A percentile compares a stretch with the other conserved stretches of the same genome.
Evolutionary conservation across 2,329 filamentous ascomycete genomes (phyloP).

Genomic region (Epichloe sylvatica): DNA sequence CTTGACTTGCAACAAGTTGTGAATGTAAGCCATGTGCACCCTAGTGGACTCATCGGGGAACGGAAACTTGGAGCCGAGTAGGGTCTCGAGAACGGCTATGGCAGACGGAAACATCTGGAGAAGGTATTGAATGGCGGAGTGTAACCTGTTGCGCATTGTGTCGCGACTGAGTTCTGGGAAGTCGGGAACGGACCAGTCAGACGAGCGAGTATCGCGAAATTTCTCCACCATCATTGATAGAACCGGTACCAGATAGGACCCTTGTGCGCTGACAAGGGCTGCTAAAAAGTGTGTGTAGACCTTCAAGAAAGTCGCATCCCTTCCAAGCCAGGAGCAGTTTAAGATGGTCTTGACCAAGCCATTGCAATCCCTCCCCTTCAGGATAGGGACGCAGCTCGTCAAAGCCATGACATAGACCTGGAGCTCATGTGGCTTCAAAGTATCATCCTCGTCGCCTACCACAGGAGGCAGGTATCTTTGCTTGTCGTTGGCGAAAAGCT

Average conservation of each 20-base stretch:
- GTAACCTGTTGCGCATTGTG: conserved; percentile 58
- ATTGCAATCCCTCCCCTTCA: conserved; percentile 44
- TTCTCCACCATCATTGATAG: conserved; percentile 70
- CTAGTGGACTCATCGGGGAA: conserved; percentile 62
- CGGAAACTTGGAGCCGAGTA: conserved; percentile 58
- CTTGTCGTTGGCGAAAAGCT: conserved; percentile 39
- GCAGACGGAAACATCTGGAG: conserved; percentile 71
- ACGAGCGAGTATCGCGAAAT: conserved; percentile 43
- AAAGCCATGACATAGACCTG: conserved; percentile 50
- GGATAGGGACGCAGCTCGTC: conserved; percentile 44
- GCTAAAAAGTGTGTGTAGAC: conserved; percentile 55
- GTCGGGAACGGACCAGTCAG: conserved; percentile 34
- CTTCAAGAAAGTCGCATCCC: conserved; percentile 50
- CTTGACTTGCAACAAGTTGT: conserved; percentile 66
- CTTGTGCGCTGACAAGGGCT: conserved; percentile 68
- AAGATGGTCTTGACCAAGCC: conserved; percentile 45
- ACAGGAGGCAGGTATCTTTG: conserved; percentile 25
- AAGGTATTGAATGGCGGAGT: conserved; percentile 62
- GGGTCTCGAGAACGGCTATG: conserved; percentile 51
- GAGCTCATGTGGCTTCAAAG: conserved; percentile 39
- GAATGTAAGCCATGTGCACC: conserved; percentile 74
- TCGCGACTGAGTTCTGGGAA: conserved; percentile 47
- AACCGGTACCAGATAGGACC: conserved; percentile 59
- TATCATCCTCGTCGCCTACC: conserved; percentile 32
- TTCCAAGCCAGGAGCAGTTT: conserved; percentile 50